These are phyloP conservation scores for Fusarium nanum DNA, from an alignment of 2,329 filamentous ascomycete genomes.

Conservation along the genomic window DNA sequence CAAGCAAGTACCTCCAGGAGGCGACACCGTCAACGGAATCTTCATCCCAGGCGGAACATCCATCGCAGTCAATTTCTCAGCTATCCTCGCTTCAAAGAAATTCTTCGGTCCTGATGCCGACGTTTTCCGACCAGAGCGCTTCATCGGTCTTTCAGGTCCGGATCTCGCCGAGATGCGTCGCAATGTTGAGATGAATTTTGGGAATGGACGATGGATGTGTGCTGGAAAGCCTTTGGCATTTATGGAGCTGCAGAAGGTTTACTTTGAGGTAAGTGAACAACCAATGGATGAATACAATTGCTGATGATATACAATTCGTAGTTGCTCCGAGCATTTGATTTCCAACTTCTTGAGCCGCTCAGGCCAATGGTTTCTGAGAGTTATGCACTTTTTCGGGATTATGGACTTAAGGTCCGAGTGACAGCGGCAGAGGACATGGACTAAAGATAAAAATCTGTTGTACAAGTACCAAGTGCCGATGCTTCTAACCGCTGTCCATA, in stretches of 20 bases:
- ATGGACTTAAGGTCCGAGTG: neutral
- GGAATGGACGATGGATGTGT: slow-evolving; percentile 8
- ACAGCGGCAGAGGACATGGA: neutral
- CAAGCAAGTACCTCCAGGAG: neutral
- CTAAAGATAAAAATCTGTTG: neutral
- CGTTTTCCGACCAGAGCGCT: slow-evolving; percentile 7
- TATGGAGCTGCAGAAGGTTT: slow-evolving; percentile 7
- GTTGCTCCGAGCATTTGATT: neutral
- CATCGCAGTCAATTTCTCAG: slow-evolving; percentile 1
- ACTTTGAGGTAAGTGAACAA: neutral
- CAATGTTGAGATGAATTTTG: slow-evolving; percentile 14
- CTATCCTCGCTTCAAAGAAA: neutral
- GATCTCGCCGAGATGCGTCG: slow-evolving; percentile 9
- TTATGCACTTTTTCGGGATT: neutral
- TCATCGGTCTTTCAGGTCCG: neutral
- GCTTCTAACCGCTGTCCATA: neutral
- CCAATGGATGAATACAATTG: no score
- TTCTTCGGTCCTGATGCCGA: neutral
- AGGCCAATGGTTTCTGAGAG: neutral
- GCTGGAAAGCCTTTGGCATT: slow-evolving; percentile 6
- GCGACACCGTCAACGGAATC: neutral
- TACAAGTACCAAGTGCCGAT: neutral
- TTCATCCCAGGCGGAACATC: neutral
- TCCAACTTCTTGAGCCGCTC: neutral
- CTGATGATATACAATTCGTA: neutral